Evolutionary conservation across 441 rosid genomes (phyloP).

Genomic region (Aquilaria agallochum): DNA sequence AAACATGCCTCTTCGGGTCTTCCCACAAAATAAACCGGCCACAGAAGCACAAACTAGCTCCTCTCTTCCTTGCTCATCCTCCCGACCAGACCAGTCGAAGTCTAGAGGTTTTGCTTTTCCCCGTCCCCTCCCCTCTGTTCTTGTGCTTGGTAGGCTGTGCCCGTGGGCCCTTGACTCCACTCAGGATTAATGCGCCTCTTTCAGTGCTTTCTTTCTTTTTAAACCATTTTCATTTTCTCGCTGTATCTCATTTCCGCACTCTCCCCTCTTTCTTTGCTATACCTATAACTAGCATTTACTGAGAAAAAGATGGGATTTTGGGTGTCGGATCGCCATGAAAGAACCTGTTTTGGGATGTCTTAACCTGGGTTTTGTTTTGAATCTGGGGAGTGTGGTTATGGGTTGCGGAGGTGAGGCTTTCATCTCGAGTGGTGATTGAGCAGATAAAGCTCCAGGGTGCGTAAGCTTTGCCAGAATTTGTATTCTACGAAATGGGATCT

Average conservation of each 20-base stretch:
- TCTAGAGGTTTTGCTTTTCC: not conserved
- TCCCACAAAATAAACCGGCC: no score
- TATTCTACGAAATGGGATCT: conserved; percentile 4
- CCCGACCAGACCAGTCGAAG: not conserved
- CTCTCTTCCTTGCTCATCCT: not conserved
- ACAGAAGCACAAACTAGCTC: no score
- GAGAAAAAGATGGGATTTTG: conserved; percentile 25
- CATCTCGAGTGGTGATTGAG: conserved; percentile 6
- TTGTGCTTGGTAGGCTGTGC: conserved; percentile 67
- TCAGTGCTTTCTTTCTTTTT: conserved; percentile 26
- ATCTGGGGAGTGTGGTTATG: conserved; percentile 26
- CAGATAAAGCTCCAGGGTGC: conserved; percentile 1
- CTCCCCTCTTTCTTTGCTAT: conserved; percentile 14
- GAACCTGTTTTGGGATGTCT: conserved; percentile 17
- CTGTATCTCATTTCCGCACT: conserved; percentile 33
- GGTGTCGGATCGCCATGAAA: conserved; percentile 9
- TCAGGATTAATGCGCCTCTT: conserved; percentile 36
- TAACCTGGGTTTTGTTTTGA: conserved; percentile 26
- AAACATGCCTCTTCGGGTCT: no score
- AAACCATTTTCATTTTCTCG: conserved; percentile 33
- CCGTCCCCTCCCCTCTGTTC: conserved; percentile 8
- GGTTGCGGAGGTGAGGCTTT: conserved; percentile 15
- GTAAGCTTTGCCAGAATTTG: not conserved
- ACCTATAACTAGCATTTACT: conserved; percentile 8
- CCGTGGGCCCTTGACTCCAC: conserved; percentile 80